Evolutionary conservation across 257 asterid genomes (phyloP), one percentile per base, ranked within the genome.

Genomic region (Gynochthodes officinalis): DNA sequence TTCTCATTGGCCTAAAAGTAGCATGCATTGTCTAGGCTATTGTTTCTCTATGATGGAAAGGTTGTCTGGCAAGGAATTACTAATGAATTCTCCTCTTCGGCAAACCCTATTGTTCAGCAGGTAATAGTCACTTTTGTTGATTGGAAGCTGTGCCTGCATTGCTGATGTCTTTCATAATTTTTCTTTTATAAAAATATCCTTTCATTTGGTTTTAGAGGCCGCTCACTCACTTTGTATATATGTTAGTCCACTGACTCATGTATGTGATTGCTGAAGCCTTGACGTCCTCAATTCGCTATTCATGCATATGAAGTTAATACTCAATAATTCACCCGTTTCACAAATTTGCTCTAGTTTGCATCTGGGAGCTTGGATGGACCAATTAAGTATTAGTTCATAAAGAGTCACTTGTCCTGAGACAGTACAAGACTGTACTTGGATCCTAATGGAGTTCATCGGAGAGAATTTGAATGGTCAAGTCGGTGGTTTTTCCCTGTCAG

Each of bases 21-120:
- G 50, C 68, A 25, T 59, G 43, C 37, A 80, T 62, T 82, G 48
- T 70, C 53, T 72, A 91, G 96, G 88, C 81, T 95, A 76, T 76
- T 92, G 74, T 95, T 95, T 86, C 83, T 95, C 73, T 74, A 89
- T 54, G 97, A 95, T 65, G 99, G 98, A 39, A 92, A 86, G 83
- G 94, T 92, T 64, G 98, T 90, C 49, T 95, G 98, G 99, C 94
- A 89, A 83, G 99, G 98, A 82, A 90, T 89, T 96, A 90, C 98
- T 79, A 85, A 77, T 77, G 99, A 95, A 64, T 95, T 92, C 77
- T 86, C 96, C 75, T 81, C 98, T 23, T 90, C 99, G 43, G 78
- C 88, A 48, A 89, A 88, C 76, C 89, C 99, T 59, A 89, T 89
- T 68, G 99, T 94, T 59, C 90, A 62, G 78, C 99, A 94, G 98